Base-by-base conservation (phyloP, 2,329 filamentous ascomycete genomes). In the Calonectria henricotiae region DNA sequence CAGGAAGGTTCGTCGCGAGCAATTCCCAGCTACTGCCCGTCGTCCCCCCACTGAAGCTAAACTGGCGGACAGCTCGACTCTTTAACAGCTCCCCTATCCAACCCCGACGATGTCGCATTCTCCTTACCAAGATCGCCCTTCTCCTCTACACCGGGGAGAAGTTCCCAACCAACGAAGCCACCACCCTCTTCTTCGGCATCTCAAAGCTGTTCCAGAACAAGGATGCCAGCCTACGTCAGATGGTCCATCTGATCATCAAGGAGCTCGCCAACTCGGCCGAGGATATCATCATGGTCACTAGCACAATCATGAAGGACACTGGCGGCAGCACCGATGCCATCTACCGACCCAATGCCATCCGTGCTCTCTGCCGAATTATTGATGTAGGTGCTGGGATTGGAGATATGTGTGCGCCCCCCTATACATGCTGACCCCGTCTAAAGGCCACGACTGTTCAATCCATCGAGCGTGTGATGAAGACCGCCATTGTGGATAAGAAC, bases 191-290 rank as follows among this genome's bases (percentile, higher is more conserved):
- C 90, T 98, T 98, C 83, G 95, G 96, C 78, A 98, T 97, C 84
- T 98, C 96, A 72, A 98, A 98, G 89, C 90, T 98, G 71, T 99
- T 99, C 89, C 96, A 98, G 88, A 98, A 98, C 86, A 98, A 98
- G 85, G 96, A 99, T 92, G 93, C 95, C 79, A 96, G 94, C 79
- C 89, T 99, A 81, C 94, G 96, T 80, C 96, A 99, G 88, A 98
- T 98, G 95, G 96, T 99, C 62, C 97, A 98, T 86, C 89, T 98
- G 76, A 92, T 98, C 82, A 94, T 98, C 87, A 99, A 98, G 90
- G 96, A 99, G 89, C 89, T 99, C 79, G 94, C 96, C 76, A 91
- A 92, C 83, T 98, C 95, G 27, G 96, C 96, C 69, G 95, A 98
- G 86, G 96, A 99, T 88, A 97, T 98, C 74, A 99, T 99, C 82